A percentile compares a stretch with the other conserved stretches of the same genome.
Conservation (phyloP, 2,329 filamentous ascomycete species). For the Fusarium proliferatum region DNA sequence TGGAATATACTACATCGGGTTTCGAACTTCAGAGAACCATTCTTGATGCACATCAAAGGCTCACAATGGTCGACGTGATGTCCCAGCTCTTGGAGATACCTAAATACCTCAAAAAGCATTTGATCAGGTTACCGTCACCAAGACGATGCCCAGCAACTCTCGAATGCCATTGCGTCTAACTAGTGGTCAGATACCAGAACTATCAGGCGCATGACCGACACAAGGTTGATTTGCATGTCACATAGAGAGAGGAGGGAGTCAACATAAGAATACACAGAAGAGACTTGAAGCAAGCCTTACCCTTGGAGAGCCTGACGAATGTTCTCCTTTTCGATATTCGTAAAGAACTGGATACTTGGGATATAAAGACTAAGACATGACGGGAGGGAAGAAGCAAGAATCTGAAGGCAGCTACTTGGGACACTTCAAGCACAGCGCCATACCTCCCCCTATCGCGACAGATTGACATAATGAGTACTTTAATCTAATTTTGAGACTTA, state of each 20-base stretch:
- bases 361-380: fast-evolving
- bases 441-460: too few species aligned
- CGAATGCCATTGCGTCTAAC: fast-evolving
- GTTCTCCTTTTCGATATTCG: neutral
- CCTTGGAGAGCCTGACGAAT: fast-evolving
- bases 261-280: neutral
- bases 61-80: too few species aligned
- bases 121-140: too few species aligned
- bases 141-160: neutral
- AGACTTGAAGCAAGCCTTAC: neutral
- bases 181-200: fast-evolving
- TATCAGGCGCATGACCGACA: neutral
- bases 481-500: fast-evolving
- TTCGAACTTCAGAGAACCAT: neutral
- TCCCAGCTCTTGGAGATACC: neutral
- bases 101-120: neutral
- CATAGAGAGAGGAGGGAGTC: neutral
- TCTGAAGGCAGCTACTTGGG: neutral
- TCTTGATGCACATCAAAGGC: fast-evolving
- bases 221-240: neutral
- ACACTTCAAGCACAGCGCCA: neutral
- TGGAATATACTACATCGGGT: neutral
- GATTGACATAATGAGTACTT: neutral
- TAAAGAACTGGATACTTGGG: neutral
- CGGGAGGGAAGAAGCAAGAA: neutral